phyloP scores from a whole-genome alignment of 495 filamentous ascomycete species.

The Pseudomonodictys pantanalensis region DNA sequence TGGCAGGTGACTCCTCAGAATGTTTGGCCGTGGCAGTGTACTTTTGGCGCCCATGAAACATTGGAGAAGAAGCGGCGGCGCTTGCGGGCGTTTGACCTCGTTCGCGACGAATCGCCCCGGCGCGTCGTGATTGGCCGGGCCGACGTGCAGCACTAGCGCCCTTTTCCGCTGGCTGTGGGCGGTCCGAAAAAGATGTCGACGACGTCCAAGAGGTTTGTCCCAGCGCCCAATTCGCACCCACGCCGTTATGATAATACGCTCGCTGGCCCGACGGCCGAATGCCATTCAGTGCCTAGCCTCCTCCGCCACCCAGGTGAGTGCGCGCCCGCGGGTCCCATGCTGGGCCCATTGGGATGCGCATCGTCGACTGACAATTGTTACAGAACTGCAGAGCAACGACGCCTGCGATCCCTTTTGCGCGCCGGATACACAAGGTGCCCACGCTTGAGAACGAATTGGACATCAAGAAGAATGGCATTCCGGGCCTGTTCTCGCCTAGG shows the following conservation, averaged over 20 bases:
- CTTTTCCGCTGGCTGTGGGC: neutral
- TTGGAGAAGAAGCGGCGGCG: slow-evolving; percentile 1
- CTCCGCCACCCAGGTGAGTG: too few species aligned
- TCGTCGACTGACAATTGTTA: slow-evolving; percentile 19
- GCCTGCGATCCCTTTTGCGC: slow-evolving; percentile 17
- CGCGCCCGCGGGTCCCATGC: too few species aligned
- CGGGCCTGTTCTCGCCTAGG: slow-evolving; percentile 60
- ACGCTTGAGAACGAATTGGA: slow-evolving; percentile 53
- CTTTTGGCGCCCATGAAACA: slow-evolving; percentile 19
- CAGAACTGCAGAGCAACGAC: slow-evolving; percentile 26
- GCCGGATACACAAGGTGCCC: slow-evolving; percentile 56
- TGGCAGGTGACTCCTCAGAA: slow-evolving; percentile 24
- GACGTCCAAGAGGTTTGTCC: neutral
- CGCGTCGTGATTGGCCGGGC: slow-evolving; percentile 25
- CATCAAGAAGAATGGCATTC: slow-evolving; percentile 59
- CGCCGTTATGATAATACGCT: slow-evolving; percentile 50
- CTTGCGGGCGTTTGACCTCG: slow-evolving; percentile 17
- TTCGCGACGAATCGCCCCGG: neutral
- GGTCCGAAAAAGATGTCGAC: neutral
- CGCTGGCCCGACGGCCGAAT: slow-evolving; percentile 51
- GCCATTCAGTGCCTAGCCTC: slow-evolving; percentile 50
- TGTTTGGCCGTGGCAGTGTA: slow-evolving; percentile 25
- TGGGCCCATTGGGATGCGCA: neutral
- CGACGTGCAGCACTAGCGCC: slow-evolving; percentile 5
- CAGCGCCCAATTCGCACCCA: slow-evolving; percentile 1